Evolutionary conservation across 805 yeast genomes (phyloP), one percentile per base, ranked within the genome.

Genomic region (Dipodascopsis uninucleata): DNA sequence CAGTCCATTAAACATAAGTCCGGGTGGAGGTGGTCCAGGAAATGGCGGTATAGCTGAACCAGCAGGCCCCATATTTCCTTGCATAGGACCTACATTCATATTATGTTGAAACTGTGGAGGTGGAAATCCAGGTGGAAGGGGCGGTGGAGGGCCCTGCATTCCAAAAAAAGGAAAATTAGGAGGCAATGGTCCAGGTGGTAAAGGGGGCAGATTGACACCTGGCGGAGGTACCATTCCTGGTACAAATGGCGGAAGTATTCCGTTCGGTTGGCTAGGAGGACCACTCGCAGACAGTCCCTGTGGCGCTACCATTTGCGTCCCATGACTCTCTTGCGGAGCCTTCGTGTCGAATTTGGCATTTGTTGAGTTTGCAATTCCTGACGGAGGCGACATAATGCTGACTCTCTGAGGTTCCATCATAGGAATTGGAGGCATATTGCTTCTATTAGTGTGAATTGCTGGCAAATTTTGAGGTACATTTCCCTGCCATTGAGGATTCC

Each of bases 71-170:
- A n/a, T n/a, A n/a, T n/a, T n/a, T n/a, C n/a, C n/a, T n/a, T n/a
- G n/a, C n/a, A n/a, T n/a, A n/a, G n/a, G n/a, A n/a, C n/a, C n/a
- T n/a, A n/a, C n/a, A n/a, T 16, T 29, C 18, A 23, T 18, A 7
- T 31, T 29, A 16, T 39, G 43, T 14, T n/a, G 43, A 20, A 32
- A 17, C 28, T 12, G 43, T 6, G 44, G 31, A 18, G 23, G 33
- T 16, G 16, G 36, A 31, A 29, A n/a, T 6, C 49, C 49, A 22
- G 51, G 40, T 6, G 36, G 43, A 25, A 38, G 37, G 21, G 48
- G 43, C n/a, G 50, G 50, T 21, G 47, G 50, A 1, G 40, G 43
- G 18, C 45, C 46, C 2, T 39, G 49, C 37, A 45, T 41, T 4
- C 50, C 47, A 29, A 43, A 35, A 12, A 42, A 47, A 7, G 47